A percentile compares a stretch with the other conserved stretches of the same genome.
Evolutionary conservation across 1,284 basidiomycete genomes (phyloP).

Genomic region (Melampsora abietis-canadensis): DNA sequence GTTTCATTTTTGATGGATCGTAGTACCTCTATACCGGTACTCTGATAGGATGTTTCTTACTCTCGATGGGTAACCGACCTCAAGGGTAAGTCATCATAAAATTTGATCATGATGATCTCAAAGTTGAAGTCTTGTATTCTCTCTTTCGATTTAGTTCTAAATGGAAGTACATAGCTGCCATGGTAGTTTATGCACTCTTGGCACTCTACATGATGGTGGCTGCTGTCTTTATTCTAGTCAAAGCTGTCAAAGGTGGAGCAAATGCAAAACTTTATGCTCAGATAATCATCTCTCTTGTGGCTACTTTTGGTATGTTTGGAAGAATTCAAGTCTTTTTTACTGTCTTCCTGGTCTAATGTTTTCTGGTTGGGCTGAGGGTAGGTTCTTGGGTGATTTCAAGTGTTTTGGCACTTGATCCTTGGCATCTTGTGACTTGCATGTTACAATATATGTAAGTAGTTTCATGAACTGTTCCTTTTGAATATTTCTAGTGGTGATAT

Average conservation of each 20-base stretch:
- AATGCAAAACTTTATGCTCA: conserved; percentile 62
- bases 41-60: conserved; percentile 82
- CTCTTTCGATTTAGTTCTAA: conserved; percentile 57
- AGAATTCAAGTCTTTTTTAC: conserved; percentile 11
- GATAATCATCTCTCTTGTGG: conserved; percentile 77
- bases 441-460: conserved; percentile 72
- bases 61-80: conserved; percentile 85
- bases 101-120: not conserved
- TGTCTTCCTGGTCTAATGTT: not conserved
- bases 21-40: conserved; percentile 84
- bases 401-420: conserved; percentile 74
- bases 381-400: conserved; percentile 63
- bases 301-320: conserved; percentile 65
- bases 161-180: conserved; percentile 73
- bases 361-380: conserved; percentile 52
- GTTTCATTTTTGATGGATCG: conserved; percentile 62
- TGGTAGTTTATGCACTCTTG: conserved; percentile 79
- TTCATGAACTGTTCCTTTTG: not conserved
- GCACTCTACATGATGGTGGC: conserved; percentile 81
- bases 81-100: conserved; percentile 63
- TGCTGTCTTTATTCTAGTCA: conserved; percentile 15
- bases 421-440: conserved; percentile 96
- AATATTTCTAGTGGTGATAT: not conserved
- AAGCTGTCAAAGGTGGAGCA: conserved; percentile 10
- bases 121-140: too few species aligned